phyloP scores from a whole-genome alignment of 2,329 filamentous ascomycete species.

The Lasiodiplodia sp. region DNA sequence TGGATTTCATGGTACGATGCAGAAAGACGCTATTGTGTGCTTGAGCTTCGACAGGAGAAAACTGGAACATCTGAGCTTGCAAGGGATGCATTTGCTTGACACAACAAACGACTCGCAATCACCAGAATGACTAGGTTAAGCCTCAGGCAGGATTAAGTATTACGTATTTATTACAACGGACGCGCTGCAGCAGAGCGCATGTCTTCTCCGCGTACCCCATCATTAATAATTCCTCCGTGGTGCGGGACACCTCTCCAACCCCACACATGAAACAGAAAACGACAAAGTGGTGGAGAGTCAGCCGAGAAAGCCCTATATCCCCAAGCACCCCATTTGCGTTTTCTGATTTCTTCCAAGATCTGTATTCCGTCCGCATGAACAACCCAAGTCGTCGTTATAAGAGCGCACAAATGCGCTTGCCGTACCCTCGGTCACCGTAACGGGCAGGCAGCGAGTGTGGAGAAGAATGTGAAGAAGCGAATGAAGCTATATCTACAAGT shows the following conservation, averaged over 20 bases:
- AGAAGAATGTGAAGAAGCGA: slow-evolving; percentile 19
- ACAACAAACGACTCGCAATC: background rate
- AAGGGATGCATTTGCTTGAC: background rate
- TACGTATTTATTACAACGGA: background rate
- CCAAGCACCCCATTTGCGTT: background rate
- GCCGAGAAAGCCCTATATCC: background rate
- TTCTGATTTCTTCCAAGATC: background rate
- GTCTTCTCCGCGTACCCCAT: background rate
- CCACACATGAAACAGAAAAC: background rate
- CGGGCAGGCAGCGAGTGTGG: slow-evolving; percentile 10
- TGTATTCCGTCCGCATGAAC: background rate
- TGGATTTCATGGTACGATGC: too few species aligned
- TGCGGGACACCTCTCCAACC: background rate
- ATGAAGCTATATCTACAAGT: slow-evolving; percentile 25
- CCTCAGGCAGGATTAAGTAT: background rate
- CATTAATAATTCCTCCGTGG: background rate
- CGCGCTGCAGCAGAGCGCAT: background rate
- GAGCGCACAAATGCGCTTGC: slow-evolving; percentile 1
- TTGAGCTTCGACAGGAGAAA: background rate
- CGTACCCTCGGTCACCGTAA: slow-evolving; percentile 21
- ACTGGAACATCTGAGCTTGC: too few species aligned
- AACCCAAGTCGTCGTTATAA: background rate
- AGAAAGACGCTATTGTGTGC: too few species aligned
- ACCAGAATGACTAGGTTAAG: background rate
- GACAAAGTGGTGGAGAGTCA: background rate